Conservation (phyloP, 1,284 basidiomycete species). For the Irpex rosettiformis region DNA sequence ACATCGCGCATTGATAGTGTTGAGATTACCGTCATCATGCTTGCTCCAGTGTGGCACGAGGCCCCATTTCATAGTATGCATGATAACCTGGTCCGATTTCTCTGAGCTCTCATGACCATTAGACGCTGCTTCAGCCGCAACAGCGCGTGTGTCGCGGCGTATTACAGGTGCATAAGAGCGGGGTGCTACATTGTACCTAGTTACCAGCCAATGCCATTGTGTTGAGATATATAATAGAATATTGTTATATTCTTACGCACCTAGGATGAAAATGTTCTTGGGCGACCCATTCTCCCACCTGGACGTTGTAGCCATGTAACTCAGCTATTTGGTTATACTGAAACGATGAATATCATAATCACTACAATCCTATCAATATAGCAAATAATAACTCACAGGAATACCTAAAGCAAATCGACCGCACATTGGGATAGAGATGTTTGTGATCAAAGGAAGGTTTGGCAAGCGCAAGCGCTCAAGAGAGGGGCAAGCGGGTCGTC, state of each 20-base stretch:
- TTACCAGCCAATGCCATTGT: not conserved
- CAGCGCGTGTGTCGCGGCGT: constrained; percentile 29
- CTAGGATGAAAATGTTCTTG: constrained; percentile 53
- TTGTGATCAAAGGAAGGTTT: not conserved
- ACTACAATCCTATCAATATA: not conserved
- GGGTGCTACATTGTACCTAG: constrained; percentile 68
- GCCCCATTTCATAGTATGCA: constrained; percentile 90
- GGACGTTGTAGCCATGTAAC: constrained; percentile 38
- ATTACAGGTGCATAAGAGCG: constrained; percentile 67
- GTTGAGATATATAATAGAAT: no score
- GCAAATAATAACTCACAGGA: constrained; percentile 31
- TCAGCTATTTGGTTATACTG: constrained; percentile 37
- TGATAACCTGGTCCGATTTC: constrained; percentile 28
- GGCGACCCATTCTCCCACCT: constrained; percentile 60
- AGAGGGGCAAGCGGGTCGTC: not conserved
- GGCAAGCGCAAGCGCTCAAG: not conserved
- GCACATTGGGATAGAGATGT: constrained; percentile 42
- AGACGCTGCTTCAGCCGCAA: not conserved
- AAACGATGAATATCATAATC: not conserved
- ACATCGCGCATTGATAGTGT: constrained; percentile 87
- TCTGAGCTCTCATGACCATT: not conserved
- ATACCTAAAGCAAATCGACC: constrained; percentile 59
- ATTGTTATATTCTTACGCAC: no score
- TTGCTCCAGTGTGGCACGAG: constrained; percentile 86
- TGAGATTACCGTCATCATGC: constrained; percentile 63